phyloP scores from a whole-genome alignment of 2,329 filamentous ascomycete species.

The Microdochium trichocladiopsis region DNA sequence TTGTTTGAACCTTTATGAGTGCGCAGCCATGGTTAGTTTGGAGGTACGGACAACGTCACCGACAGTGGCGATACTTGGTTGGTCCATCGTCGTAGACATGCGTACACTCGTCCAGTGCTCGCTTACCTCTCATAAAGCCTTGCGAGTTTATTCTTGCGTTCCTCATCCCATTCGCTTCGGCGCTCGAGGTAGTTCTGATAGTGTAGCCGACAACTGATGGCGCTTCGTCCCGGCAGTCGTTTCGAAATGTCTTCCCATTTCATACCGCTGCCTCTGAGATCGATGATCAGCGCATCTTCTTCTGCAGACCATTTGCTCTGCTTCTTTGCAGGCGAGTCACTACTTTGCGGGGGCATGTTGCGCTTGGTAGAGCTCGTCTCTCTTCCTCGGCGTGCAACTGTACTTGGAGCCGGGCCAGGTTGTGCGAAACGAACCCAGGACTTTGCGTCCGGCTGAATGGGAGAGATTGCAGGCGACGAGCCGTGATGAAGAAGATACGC shows the following conservation, averaged over 20 bases:
- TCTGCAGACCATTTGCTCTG: constrained; percentile 96
- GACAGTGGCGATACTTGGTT: too few species aligned
- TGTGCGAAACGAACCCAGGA: background rate
- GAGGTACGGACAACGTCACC: too few species aligned
- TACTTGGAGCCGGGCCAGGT: background rate
- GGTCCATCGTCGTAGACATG: too few species aligned
- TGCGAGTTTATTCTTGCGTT: constrained; percentile 94
- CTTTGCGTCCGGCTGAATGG: background rate
- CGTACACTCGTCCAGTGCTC: too few species aligned
- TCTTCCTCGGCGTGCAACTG: constrained; percentile 6
- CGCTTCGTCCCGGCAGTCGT: constrained; percentile 79
- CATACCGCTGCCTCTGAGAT: constrained; percentile 83
- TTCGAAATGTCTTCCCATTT: constrained; percentile 99
- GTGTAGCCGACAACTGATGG: constrained; percentile 88
- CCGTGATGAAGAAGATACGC: constrained; percentile 27
- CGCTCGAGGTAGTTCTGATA: constrained; percentile 97
- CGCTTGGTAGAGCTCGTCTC: constrained; percentile 29
- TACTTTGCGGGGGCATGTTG: constrained; percentile 45
- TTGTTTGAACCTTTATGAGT: constrained; percentile 70
- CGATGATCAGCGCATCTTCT: constrained; percentile 89
- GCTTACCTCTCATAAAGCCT: constrained; percentile 88
- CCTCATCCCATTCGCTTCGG: constrained; percentile 91
- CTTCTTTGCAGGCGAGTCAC: constrained; percentile 75
- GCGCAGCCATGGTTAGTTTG: constrained; percentile 4
- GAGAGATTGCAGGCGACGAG: constrained; percentile 1